A percentile compares a stretch with the other conserved stretches of the same genome.
Evolutionary conservation across 441 rosid species (phyloP).

Genomic region (Gossypium schwendimanii): DNA sequence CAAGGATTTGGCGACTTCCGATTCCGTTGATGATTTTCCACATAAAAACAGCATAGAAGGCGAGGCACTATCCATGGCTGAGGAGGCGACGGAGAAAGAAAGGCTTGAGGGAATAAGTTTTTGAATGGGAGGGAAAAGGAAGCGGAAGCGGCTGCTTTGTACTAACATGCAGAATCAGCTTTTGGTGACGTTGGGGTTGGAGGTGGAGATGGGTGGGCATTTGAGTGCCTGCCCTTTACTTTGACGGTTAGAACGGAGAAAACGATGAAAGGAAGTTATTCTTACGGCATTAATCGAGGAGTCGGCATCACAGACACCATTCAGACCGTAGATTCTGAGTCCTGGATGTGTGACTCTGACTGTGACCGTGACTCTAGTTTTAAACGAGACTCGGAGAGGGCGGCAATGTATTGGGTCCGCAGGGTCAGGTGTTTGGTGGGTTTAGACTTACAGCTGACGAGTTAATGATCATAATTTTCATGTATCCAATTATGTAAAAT

Average conservation of each 20-base stretch:
- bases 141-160: slow-evolving; percentile 11
- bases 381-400: neutral
- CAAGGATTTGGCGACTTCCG: slow-evolving; percentile 40
- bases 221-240: neutral
- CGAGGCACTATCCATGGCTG: slow-evolving; percentile 47
- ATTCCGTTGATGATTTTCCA: slow-evolving; percentile 58
- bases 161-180: slow-evolving; percentile 11
- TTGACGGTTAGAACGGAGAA: slow-evolving; percentile 10
- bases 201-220: neutral
- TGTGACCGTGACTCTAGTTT: neutral
- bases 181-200: neutral
- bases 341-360: neutral
- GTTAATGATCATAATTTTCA: too few relatives aligned
- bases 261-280: neutral
- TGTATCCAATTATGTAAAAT: too few relatives aligned
- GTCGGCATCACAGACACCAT: neutral
- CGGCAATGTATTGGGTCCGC: too few relatives aligned
- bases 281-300: neutral
- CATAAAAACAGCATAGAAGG: slow-evolving; percentile 39
- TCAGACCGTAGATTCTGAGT: neutral
- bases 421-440: neutral
- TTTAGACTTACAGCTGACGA: neutral
- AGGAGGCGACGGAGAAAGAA: slow-evolving; percentile 15
- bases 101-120: neutral
- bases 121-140: slow-evolving; percentile 15